Conservation (phyloP, 805 yeast species). For the Ogataea siamensis region DNA sequence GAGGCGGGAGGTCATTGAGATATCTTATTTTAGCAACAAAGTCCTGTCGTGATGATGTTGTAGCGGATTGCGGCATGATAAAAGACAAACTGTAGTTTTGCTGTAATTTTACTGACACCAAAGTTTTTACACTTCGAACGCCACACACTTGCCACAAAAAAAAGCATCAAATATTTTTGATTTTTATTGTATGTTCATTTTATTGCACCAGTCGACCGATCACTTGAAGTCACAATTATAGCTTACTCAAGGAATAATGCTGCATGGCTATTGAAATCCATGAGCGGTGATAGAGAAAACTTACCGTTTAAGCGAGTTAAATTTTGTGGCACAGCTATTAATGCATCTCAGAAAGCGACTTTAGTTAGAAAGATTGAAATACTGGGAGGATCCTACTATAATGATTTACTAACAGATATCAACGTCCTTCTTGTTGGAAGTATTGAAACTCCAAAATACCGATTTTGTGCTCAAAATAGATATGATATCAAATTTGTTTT, state of each 20-base stretch:
- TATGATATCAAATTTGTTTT: conserved; percentile 56
- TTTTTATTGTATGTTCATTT: too few relatives aligned
- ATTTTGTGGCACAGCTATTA: conserved; percentile 59
- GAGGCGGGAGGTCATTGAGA: conserved; percentile 87
- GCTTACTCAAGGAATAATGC: too few relatives aligned
- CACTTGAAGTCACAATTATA: too few relatives aligned
- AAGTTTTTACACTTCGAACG: too few relatives aligned
- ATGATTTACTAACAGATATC: conserved; percentile 61
- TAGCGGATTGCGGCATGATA: conserved; percentile 13
- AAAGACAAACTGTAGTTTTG: too few relatives aligned
- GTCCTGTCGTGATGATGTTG: conserved; percentile 52
- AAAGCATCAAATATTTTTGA: too few relatives aligned
- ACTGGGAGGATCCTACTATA: conserved; percentile 59
- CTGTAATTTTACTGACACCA: too few relatives aligned
- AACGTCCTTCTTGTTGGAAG: conserved; percentile 59
- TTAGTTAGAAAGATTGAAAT: conserved; percentile 45
- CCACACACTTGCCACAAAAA: too few relatives aligned
- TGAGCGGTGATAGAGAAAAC: not conserved
- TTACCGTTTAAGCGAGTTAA: conserved; percentile 45
- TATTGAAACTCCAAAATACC: conserved; percentile 53
- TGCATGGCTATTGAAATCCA: too few relatives aligned
- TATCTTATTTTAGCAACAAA: conserved; percentile 81
- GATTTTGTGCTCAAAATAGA: conserved; percentile 48
- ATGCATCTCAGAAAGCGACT: conserved; percentile 39
- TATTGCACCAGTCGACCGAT: too few relatives aligned